A percentile compares a stretch with the other conserved stretches of the same genome.
phyloP scores from a whole-genome alignment of 371 early-diverging fungal genomes.

The Chytridium lagenaria region DNA sequence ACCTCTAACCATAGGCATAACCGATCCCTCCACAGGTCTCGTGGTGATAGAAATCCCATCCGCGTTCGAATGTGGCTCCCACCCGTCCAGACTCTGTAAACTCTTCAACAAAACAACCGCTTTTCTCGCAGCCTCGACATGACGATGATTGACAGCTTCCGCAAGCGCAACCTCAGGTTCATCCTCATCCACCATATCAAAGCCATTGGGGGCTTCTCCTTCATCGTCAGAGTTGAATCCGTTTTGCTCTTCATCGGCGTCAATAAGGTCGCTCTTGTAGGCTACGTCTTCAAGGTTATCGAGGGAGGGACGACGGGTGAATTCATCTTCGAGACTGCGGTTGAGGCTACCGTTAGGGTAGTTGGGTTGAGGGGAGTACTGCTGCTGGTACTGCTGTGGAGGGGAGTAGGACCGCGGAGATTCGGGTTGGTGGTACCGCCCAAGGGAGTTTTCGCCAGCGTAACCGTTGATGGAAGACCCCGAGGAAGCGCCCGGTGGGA shows the following conservation, averaged over 20 bases:
- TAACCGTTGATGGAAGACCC: too few relatives aligned
- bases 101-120: slow-evolving; percentile 1
- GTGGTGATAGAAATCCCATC: slow-evolving; percentile 10
- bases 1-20: slow-evolving; percentile 48
- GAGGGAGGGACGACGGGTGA: background rate
- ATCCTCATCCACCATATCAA: background rate
- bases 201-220: background rate
- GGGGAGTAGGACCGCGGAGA: too few relatives aligned
- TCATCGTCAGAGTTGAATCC: slow-evolving; percentile 14
- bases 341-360: too few relatives aligned
- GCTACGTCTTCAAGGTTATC: background rate
- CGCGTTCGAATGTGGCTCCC: slow-evolving; percentile 1
- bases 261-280: background rate
- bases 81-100: background rate
- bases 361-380: too few relatives aligned
- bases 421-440: too few relatives aligned
- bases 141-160: background rate
- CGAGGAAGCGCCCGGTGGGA: too few relatives aligned
- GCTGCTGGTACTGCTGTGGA: too few relatives aligned
- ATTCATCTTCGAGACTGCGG: too few relatives aligned
- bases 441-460: too few relatives aligned
- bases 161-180: background rate
- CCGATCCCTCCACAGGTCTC: slow-evolving; percentile 5
- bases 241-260: slow-evolving; percentile 3
- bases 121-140: background rate